phyloP scores from a whole-genome alignment of 331 rosid genomes.

The Rhamnella rubrinervis region DNA sequence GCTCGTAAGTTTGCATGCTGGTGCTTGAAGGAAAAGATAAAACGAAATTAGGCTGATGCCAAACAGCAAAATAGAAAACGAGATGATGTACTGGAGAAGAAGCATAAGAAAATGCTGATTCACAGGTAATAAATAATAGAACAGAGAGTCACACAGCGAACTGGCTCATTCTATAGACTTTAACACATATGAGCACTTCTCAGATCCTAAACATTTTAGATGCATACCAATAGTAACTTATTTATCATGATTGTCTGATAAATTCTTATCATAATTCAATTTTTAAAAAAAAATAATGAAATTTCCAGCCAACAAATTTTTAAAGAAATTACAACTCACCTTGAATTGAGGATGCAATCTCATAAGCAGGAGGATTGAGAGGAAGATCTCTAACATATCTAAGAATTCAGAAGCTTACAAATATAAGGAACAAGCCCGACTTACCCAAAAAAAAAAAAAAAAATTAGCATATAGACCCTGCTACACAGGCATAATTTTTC shows the following conservation, averaged over 20 bases:
- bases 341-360: conserved; percentile 82
- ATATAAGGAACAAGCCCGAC: conserved; percentile 7
- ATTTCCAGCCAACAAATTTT: not conserved
- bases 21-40: conserved; percentile 42
- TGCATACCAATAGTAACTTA: too few relatives aligned
- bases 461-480: not conserved
- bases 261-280: not conserved
- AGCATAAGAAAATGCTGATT: not conserved
- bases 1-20: conserved; percentile 81
- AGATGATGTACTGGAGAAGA: not conserved
- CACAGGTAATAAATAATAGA: too few relatives aligned
- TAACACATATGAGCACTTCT: too few relatives aligned
- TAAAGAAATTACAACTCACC: conserved; percentile 40
- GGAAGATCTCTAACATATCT: conserved; percentile 90
- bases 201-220: too few relatives aligned
- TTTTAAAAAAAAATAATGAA: not conserved
- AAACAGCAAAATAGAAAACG: not conserved
- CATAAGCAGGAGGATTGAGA: conserved; percentile 92
- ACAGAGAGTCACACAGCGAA: not conserved
- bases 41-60: conserved; percentile 26
- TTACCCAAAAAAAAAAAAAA: conserved; percentile 1
- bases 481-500: too few relatives aligned
- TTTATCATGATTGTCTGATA: too few relatives aligned
- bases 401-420: conserved; percentile 10
- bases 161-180: too few relatives aligned